Conservation (phyloP, 345 rosid genomes). For the Dimocarpus longan region DNA sequence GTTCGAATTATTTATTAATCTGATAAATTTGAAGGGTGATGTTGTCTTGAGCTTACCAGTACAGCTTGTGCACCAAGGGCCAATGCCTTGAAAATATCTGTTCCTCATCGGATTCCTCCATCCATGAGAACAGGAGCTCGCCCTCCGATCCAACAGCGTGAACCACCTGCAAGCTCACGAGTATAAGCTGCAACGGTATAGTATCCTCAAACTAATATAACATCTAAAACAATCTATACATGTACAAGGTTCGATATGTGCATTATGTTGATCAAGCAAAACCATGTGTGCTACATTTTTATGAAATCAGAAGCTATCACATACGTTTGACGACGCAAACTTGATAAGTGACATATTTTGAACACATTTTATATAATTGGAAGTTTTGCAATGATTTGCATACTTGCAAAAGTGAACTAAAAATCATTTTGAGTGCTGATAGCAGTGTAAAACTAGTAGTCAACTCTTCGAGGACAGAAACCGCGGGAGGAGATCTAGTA, state of each 20-base stretch:
- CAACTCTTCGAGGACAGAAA: conserved; percentile 76
- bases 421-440: not conserved
- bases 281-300: not conserved
- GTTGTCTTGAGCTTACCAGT: conserved; percentile 47
- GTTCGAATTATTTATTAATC: not conserved
- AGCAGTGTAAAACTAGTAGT: not conserved
- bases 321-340: not conserved
- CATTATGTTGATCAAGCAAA: not conserved
- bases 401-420: not conserved
- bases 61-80: conserved; percentile 93
- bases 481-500: conserved; percentile 67
- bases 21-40: not conserved
- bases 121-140: conserved; percentile 75
- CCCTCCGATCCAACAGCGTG: conserved; percentile 54
- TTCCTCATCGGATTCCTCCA: conserved; percentile 87
- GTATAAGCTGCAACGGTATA: not conserved
- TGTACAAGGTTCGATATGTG: not conserved
- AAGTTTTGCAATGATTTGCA: not conserved
- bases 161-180: conserved; percentile 55
- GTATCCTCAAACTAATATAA: not conserved
- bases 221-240: not conserved
- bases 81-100: conserved; percentile 85
- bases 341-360: no score
- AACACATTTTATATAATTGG: no score
- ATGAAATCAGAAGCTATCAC: not conserved